A percentile compares a stretch with the other conserved stretches of the same genome.
Evolutionary conservation across 2,329 filamentous ascomycete species (phyloP).

Genomic region (Aspergillus caelatus): DNA sequence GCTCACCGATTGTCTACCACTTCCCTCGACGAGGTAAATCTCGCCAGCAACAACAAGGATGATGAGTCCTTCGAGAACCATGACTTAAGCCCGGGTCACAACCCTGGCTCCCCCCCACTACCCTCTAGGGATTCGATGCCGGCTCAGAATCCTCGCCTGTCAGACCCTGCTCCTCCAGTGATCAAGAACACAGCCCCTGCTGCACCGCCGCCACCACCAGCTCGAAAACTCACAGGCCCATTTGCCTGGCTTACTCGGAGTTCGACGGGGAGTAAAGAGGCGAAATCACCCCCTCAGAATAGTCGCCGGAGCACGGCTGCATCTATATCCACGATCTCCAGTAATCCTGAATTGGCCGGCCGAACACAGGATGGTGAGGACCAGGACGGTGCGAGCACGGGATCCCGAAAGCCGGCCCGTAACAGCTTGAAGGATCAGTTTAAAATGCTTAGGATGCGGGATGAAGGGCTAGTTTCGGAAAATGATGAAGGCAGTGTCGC

Average conservation of each 20-base stretch:
- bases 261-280: conserved; percentile 57
- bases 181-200: conserved; percentile 41
- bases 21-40: conserved; percentile 67
- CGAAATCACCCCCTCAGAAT: conserved; percentile 54
- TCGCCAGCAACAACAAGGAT: conserved; percentile 62
- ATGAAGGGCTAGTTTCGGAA: conserved; percentile 66
- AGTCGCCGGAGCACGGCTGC: conserved; percentile 74
- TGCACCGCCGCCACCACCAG: conserved; percentile 43
- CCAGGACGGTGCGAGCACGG: conserved; percentile 50
- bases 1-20: conserved; percentile 58
- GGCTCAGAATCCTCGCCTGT: conserved; percentile 35
- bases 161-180: conserved; percentile 62
- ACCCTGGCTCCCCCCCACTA: conserved; percentile 29
- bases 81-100: conserved; percentile 28
- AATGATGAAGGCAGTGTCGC: conserved; percentile 58
- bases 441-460: conserved; percentile 73
- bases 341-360: conserved; percentile 77
- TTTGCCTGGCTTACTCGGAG: conserved; percentile 81
- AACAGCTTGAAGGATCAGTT: conserved; percentile 77
- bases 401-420: conserved; percentile 53
- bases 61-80: conserved; percentile 35
- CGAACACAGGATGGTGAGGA: conserved; percentile 71
- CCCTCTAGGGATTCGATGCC: conserved; percentile 37
- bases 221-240: conserved; percentile 80
- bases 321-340: conserved; percentile 75